Percentiles rank a stretch among this genome's conserved stretches.
These are phyloP conservation scores for Cutaneotrichosporon sp. DNA, from an alignment of 1,284 basidiomycete species.

Conservation along the genomic window DNA sequence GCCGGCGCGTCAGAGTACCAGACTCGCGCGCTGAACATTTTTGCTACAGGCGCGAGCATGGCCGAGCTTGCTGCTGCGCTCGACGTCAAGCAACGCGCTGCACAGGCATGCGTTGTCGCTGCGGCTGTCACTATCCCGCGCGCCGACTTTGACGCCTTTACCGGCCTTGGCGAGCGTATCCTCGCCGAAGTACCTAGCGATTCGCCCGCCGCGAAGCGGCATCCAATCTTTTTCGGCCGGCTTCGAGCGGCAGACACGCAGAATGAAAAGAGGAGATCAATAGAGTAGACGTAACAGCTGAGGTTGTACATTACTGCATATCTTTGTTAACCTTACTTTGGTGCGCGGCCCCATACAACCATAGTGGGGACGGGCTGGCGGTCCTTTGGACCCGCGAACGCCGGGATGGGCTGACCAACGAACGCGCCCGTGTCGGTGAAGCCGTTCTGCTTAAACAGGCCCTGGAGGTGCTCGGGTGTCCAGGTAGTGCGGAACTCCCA, in stretches of 20 bases:
- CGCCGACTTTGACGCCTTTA: background rate
- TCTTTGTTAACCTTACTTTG: background rate
- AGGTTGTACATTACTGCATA: background rate
- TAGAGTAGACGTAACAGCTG: background rate
- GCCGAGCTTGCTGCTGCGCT: background rate
- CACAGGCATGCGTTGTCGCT: background rate
- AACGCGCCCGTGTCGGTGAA: conserved; percentile 24
- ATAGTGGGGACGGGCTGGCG: conserved; percentile 2
- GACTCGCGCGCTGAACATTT: background rate
- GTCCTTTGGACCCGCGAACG: conserved; percentile 9
- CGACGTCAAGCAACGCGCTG: background rate
- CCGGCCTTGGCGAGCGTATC: background rate
- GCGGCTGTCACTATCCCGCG: background rate
- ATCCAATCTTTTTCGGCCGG: background rate
- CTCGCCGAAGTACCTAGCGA: background rate
- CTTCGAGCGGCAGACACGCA: background rate
- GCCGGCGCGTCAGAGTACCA: background rate
- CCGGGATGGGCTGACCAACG: conserved; percentile 23
- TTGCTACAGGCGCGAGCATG: background rate
- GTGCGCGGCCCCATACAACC: conserved; percentile 9
- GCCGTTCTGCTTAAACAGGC: conserved; percentile 15
- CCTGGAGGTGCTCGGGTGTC: conserved; percentile 2
- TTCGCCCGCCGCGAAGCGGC: background rate
- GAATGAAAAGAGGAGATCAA: background rate
- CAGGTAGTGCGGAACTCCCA: conserved; percentile 15